These are phyloP conservation scores for Uronychia binucleata DNA, from an alignment of 73 alveolate species.

Conservation along the genomic window DNA sequence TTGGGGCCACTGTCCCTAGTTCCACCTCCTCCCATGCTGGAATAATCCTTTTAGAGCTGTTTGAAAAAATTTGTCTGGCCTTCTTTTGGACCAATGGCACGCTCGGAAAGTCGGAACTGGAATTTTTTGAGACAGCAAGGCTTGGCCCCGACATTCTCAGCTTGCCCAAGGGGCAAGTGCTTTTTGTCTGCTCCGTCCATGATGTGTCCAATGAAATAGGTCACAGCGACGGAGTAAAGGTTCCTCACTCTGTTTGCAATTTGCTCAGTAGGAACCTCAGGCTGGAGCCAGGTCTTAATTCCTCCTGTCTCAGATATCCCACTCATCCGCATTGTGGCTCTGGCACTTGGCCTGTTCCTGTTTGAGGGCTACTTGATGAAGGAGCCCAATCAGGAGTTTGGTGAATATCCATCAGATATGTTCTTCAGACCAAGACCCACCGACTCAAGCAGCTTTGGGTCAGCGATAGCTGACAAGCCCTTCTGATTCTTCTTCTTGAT, in stretches of 20 bases:
- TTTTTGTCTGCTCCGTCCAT: background rate
- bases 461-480: background rate
- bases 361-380: background rate
- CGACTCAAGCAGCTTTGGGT: background rate
- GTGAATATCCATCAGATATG: background rate
- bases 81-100: background rate
- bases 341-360: background rate
- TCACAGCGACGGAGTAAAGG: background rate
- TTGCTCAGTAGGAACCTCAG: background rate
- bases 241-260: background rate
- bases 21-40: background rate
- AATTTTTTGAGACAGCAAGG: background rate
- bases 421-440: background rate
- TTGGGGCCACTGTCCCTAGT: background rate
- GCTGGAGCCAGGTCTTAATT: background rate
- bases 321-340: background rate
- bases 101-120: background rate
- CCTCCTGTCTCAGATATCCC: background rate
- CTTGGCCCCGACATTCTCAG: background rate
- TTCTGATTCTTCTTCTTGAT: background rate
- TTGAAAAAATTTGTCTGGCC: background rate
- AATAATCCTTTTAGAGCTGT: background rate
- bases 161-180: background rate
- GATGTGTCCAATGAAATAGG: background rate
- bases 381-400: background rate